These are phyloP conservation scores for Fusarium floridanum DNA, from an alignment of 2,329 filamentous ascomycete genomes.

Conservation along the genomic window DNA sequence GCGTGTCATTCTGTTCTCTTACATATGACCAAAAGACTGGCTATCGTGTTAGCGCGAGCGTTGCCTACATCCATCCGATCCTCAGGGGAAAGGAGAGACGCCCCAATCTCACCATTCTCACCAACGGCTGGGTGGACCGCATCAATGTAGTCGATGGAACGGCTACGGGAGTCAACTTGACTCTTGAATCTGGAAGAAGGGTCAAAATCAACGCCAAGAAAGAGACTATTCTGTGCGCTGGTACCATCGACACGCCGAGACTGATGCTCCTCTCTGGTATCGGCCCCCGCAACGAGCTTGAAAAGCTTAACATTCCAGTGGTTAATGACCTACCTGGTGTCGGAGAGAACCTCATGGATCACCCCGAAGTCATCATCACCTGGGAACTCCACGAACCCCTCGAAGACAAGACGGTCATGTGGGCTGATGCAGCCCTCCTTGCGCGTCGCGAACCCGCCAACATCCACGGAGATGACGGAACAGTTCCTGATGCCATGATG, in stretches of 20 bases:
- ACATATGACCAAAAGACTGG: not conserved
- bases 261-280: not conserved
- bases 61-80: not conserved
- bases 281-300: not conserved
- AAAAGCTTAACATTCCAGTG: not conserved
- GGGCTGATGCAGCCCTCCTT: not conserved
- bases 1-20: not conserved
- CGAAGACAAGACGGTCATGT: not conserved
- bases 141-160: not conserved
- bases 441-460: not conserved
- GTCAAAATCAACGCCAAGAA: not conserved
- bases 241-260: not conserved
- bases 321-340: not conserved
- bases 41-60: not conserved
- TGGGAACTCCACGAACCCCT: not conserved
- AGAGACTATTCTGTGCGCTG: not conserved
- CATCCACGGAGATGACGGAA: not conserved
- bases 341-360: not conserved
- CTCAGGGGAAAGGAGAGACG: not conserved
- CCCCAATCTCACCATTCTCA: not conserved
- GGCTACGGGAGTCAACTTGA: not conserved
- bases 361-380: not conserved
- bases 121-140: not conserved
- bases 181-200: not conserved
- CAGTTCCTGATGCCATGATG: not conserved